Evolutionary conservation across 2,329 filamentous ascomycete genomes (phyloP), one percentile per base, ranked within the genome.

Genomic region (Colletotrichum incanum): DNA sequence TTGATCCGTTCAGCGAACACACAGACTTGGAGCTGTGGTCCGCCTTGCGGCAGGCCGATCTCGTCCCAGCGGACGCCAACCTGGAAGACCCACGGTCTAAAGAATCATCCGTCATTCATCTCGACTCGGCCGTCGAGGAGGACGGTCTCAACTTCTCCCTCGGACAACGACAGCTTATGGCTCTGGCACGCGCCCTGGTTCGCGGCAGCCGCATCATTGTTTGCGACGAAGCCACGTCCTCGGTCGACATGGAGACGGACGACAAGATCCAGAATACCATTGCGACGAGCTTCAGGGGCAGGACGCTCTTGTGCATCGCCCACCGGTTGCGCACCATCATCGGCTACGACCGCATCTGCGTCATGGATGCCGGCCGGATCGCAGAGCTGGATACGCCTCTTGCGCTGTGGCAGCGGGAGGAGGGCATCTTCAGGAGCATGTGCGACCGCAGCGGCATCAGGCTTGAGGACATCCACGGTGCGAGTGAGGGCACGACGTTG

Each of bases 91-190:
- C 69, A 12, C 65, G 65, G 28, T 73, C 76, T 67, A 78, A 80
- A 65, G 82, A 84, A 70, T 80, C 82, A n/a, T 81, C 82, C 11
- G 91, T 93, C 67, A 93, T 98, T 73, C 91, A 94, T 75, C 92
- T 99, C 28, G 96, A 98, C 82, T 93, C 89, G 20, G 79, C 90
- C 2, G 96, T 98, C 2, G 95, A 98, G 77, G 96, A 98, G 79
- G 96, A 98, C 83, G 96, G 96, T 0, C 88, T 98, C 73, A 98
- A 98, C 83, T 98, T 98, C 86, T 97, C 94, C 0, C 91, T 98
- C 12, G 96, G 96, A 8, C 96, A 98, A 84, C 91, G 96, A 3
- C 96, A 98, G 82, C 90, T 98, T 60, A 97, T 98, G 93, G 96
- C 96, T 1, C 88, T 99, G 1, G 95, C 95, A 0, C 92, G 96